Conservation (phyloP, 345 rosid genomes). For the Brassica rapa region DNA sequence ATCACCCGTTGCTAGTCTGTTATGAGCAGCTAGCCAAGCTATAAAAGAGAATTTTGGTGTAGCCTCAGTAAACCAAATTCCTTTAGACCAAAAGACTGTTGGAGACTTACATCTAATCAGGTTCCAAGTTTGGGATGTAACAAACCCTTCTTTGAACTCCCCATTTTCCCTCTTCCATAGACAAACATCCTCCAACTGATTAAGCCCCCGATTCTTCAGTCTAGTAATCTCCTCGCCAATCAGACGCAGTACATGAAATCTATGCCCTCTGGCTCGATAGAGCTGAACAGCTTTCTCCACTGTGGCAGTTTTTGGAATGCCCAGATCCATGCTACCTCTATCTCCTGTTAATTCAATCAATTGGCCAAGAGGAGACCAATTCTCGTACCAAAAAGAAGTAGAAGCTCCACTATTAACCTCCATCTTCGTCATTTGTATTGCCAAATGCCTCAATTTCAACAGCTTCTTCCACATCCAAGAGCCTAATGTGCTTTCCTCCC, state of each 20-base stretch:
- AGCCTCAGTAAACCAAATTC: background rate
- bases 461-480: too few species aligned
- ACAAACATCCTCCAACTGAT: background rate
- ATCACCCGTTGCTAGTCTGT: background rate
- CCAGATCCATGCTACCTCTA: background rate
- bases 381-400: too few species aligned
- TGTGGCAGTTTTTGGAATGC: background rate
- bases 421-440: too few species aligned
- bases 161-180: background rate
- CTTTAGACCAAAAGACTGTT: background rate
- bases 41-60: background rate
- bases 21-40: background rate
- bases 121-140: background rate
- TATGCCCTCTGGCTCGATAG: background rate
- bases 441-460: too few species aligned
- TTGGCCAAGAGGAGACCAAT: too few species aligned
- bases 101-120: background rate
- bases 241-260: too few species aligned
- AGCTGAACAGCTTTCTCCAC: background rate
- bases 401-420: too few species aligned
- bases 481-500: too few species aligned
- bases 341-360: too few species aligned
- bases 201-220: background rate
- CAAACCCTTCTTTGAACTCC: background rate
- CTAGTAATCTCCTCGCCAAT: background rate